A percentile compares a stretch with the other conserved stretches of the same genome.
These are phyloP conservation scores for Fonsecaea pedrosoi DNA, from an alignment of 2,329 filamentous ascomycete species.

Conservation along the genomic window DNA sequence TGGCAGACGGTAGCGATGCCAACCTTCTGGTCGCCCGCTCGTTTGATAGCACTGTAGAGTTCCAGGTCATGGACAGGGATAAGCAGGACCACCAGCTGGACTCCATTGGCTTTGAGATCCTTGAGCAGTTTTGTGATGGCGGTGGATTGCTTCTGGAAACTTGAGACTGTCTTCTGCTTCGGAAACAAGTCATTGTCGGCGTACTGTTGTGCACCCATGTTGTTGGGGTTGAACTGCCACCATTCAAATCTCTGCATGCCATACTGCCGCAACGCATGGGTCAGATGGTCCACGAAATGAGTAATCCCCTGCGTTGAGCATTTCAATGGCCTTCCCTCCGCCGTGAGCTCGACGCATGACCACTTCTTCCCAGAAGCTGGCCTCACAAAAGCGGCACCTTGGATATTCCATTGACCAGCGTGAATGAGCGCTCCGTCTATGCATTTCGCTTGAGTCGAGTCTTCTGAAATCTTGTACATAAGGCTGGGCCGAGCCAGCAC, in stretches of 20 bases:
- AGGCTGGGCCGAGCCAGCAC: background rate
- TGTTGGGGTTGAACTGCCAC: background rate
- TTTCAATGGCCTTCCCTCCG: background rate
- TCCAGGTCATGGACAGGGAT: conserved; percentile 59
- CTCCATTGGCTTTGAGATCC: background rate
- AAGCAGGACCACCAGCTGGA: conserved; percentile 64
- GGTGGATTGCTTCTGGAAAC: background rate
- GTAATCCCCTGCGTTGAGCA: background rate
- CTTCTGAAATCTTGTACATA: background rate
- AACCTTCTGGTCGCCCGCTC: conserved; percentile 66
- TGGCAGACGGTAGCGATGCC: conserved; percentile 69
- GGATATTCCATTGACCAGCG: background rate
- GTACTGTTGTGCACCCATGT: background rate
- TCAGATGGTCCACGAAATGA: background rate
- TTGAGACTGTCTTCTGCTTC: background rate
- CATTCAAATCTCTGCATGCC: background rate
- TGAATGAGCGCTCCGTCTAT: background rate
- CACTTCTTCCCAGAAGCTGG: conserved; percentile 12
- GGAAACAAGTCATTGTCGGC: background rate
- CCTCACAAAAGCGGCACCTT: background rate
- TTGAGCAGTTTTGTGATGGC: conserved; percentile 7
- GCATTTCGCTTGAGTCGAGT: background rate
- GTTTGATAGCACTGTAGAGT: conserved; percentile 72
- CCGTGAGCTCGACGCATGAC: conserved; percentile 15
- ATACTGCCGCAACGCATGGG: background rate